Conservation (phyloP, 257 asterid species). For the Perilla frutescens region DNA sequence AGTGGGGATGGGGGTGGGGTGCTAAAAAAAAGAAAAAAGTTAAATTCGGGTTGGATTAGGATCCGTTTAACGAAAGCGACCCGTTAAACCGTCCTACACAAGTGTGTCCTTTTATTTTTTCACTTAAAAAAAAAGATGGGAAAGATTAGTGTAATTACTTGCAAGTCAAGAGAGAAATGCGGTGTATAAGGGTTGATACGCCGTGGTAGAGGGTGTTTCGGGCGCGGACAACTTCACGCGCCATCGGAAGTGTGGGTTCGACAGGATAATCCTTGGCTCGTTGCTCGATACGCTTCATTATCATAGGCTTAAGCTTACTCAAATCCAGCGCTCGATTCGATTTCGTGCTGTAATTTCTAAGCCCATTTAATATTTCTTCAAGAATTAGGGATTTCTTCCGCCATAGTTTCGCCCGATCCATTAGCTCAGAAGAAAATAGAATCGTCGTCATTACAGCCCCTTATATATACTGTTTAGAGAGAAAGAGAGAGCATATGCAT, state of each 20-base stretch:
- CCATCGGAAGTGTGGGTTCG: slow-evolving; percentile 61
- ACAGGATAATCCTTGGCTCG: slow-evolving; percentile 76
- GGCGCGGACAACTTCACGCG: slow-evolving; percentile 67
- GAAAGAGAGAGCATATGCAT: slow-evolving; percentile 21
- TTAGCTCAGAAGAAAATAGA: no score
- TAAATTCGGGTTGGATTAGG: no score
- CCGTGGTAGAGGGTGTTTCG: slow-evolving; percentile 68
- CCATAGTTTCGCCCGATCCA: slow-evolving; percentile 33
- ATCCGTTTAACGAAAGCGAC: no score
- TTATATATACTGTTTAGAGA: no score
- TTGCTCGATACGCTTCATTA: slow-evolving; percentile 74
- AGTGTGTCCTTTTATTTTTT: no score
- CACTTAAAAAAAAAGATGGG: background rate
- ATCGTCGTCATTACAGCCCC: no score
- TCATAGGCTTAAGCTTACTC: slow-evolving; percentile 76
- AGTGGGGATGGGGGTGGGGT: no score
- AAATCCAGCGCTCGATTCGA: slow-evolving; percentile 44
- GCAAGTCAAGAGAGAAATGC: slow-evolving; percentile 84
- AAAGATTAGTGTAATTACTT: slow-evolving; percentile 54
- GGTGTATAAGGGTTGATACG: slow-evolving; percentile 67
- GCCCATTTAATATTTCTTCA: slow-evolving; percentile 35
- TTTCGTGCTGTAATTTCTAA: slow-evolving; percentile 54
- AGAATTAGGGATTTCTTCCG: slow-evolving; percentile 30
- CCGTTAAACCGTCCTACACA: no score
- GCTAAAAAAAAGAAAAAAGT: no score